phyloP scores from a whole-genome alignment of 139 green algal species.

The Volvox africanus region DNA sequence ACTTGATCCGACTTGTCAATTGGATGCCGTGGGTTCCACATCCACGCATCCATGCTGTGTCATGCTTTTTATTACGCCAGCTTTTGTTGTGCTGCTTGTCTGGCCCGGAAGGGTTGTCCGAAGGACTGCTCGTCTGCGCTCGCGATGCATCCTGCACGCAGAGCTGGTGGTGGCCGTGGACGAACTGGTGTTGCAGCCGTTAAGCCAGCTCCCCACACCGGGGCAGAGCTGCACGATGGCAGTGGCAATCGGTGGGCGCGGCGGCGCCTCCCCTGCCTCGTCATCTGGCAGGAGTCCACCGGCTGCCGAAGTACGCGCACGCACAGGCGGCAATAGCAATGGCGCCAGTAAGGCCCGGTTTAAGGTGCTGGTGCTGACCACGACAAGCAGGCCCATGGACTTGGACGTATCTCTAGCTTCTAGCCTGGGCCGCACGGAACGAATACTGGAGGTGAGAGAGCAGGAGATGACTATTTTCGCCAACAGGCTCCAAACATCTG shows the following conservation, averaged over 20 bases:
- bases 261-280: too few species aligned
- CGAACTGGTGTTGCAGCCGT: background rate
- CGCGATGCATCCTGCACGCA: background rate
- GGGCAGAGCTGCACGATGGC: background rate
- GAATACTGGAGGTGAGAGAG: constrained; percentile 1
- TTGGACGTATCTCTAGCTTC: background rate
- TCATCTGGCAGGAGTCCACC: background rate
- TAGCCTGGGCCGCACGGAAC: background rate
- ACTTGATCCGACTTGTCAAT: too few species aligned
- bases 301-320: background rate
- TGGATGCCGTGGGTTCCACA: too few species aligned
- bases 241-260: background rate
- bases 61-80: too few species aligned
- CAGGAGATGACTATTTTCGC: background rate
- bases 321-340: background rate
- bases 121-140: too few species aligned
- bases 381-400: background rate
- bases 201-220: background rate
- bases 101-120: too few species aligned
- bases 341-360: background rate
- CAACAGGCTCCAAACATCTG: background rate
- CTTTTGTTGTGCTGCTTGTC: too few species aligned
- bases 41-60: too few species aligned
- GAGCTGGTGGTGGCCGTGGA: constrained; percentile 35
- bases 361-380: constrained; percentile 34